phyloP scores from a whole-genome alignment of 441 rosid genomes.

The Pelargonium exstipulatum region DNA sequence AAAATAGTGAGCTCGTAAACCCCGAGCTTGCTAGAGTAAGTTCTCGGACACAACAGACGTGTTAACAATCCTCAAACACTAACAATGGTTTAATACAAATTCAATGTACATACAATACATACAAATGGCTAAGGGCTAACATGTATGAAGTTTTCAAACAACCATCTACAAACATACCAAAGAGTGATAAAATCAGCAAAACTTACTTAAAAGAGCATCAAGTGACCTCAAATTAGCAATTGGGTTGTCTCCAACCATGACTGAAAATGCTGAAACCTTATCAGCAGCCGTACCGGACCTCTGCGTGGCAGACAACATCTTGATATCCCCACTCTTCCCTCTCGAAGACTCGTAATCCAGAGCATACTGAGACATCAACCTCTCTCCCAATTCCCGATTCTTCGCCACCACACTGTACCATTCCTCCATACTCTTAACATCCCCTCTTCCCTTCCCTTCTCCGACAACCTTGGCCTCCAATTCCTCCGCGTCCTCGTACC shows the following conservation, averaged over 20 bases:
- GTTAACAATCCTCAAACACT: too few relatives aligned
- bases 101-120: too few relatives aligned
- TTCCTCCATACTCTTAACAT: constrained; percentile 39
- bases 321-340: constrained; percentile 76
- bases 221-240: constrained; percentile 86
- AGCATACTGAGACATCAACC: constrained; percentile 67
- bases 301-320: constrained; percentile 72
- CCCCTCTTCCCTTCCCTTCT: constrained; percentile 32
- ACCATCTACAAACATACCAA: neutral
- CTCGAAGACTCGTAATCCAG: constrained; percentile 57
- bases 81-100: too few relatives aligned
- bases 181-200: neutral
- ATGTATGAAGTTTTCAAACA: too few relatives aligned
- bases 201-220: constrained; percentile 79
- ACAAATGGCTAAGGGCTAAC: too few relatives aligned
- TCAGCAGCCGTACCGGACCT: constrained; percentile 89
- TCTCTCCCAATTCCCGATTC: constrained; percentile 76
- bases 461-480: constrained; percentile 65
- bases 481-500: constrained; percentile 71
- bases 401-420: constrained; percentile 49
- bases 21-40: too few relatives aligned
- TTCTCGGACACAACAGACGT: too few relatives aligned
- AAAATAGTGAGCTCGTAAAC: too few relatives aligned
- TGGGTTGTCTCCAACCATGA: constrained; percentile 81
- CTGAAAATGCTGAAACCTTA: constrained; percentile 82